Percentiles rank a stretch among this genome's conserved stretches.
Conservation (phyloP, 169 alveolate genomes). For the Plasmodium adleri region DNA sequence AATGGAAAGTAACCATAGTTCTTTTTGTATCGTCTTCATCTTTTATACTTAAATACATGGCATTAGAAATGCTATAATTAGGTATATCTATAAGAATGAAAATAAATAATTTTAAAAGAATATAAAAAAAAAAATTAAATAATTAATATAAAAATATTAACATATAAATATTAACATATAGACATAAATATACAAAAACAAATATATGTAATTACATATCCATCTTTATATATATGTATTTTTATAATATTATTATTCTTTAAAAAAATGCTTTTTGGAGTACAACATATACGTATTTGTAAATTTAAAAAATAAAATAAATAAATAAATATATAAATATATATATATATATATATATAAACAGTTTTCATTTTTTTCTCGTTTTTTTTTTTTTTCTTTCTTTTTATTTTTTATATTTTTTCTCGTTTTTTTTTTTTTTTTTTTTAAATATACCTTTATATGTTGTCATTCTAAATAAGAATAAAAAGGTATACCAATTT, state of each 20-base stretch:
- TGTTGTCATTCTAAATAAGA: constrained; percentile 44
- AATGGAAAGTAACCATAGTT: constrained; percentile 36
- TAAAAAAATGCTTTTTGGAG: no score
- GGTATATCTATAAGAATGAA: constrained; percentile 19
- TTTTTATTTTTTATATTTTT: background rate
- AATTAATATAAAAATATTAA: no score
- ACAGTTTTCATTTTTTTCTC: background rate
- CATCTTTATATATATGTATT: no score
- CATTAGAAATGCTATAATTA: constrained; percentile 29
- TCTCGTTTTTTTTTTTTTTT: background rate
- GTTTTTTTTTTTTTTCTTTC: background rate
- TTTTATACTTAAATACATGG: constrained; percentile 28
- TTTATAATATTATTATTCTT: no score
- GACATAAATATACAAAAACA: no score
- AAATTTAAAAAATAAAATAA: no score
- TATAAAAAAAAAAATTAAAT: no score
- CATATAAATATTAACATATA: no score
- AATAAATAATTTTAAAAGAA: no score
- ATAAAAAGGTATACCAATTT: constrained; percentile 57
- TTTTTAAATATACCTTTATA: constrained; percentile 34
- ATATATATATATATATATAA: background rate
- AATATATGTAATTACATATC: no score
- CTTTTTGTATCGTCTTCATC: constrained; percentile 6
- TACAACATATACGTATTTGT: no score
- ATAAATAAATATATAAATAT: background rate